Conservation (phyloP, 805 yeast genomes). For the Wickerhamomyces xylosicus region DNA sequence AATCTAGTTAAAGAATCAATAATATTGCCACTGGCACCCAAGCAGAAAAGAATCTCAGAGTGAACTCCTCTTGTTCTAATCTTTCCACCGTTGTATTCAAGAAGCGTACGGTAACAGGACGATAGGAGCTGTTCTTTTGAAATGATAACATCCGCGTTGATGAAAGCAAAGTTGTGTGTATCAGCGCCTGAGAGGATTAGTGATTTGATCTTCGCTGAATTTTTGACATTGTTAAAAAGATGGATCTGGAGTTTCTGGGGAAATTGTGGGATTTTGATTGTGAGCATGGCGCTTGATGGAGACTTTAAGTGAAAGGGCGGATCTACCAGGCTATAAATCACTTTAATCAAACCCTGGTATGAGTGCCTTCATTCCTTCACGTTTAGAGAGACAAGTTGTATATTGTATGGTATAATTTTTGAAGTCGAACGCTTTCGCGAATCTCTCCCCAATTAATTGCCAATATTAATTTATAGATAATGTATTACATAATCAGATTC, state of each 20-base stretch:
- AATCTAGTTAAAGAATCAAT: constrained; percentile 61
- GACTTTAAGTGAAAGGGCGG: too few relatives aligned
- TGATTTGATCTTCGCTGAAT: constrained; percentile 32
- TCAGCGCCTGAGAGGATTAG: constrained; percentile 34
- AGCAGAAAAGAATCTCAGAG: constrained; percentile 59
- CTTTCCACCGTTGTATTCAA: constrained; percentile 35
- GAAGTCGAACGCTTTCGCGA: too few relatives aligned
- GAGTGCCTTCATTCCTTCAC: too few relatives aligned
- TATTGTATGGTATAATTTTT: too few relatives aligned
- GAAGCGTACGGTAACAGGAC: constrained; percentile 49
- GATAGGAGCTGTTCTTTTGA: constrained; percentile 53
- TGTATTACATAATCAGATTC: too few relatives aligned
- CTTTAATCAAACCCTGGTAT: too few relatives aligned
- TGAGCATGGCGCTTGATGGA: too few relatives aligned
- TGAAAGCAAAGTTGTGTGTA: constrained; percentile 51
- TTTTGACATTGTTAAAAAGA: constrained; percentile 35
- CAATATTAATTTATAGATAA: background rate
- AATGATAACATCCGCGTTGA: constrained; percentile 47
- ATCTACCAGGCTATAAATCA: too few relatives aligned
- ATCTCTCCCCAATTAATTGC: too few relatives aligned
- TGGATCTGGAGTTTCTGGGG: constrained; percentile 27
- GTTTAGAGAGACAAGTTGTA: too few relatives aligned
- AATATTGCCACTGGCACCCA: constrained; percentile 63
- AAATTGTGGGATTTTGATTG: constrained; percentile 35
- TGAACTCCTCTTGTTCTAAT: constrained; percentile 57